phyloP scores from a whole-genome alignment of 768 basidiomycete genomes.

The Suillus tomentosus region DNA sequence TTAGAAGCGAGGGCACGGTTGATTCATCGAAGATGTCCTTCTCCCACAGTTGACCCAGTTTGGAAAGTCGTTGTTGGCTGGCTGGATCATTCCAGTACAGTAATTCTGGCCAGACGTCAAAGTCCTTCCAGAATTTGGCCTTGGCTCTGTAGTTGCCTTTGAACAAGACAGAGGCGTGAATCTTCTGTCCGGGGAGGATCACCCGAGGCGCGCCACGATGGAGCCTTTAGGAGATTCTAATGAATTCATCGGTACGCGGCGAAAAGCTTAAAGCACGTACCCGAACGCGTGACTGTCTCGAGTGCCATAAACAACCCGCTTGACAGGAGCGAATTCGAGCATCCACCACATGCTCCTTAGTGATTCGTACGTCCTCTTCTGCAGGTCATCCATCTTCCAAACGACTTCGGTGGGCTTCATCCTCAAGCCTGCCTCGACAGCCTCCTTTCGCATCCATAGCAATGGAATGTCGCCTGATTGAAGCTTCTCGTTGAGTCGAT shows the following conservation, averaged over 20 bases:
- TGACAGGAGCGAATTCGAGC: slow-evolving; percentile 8
- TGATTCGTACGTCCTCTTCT: slow-evolving; percentile 14
- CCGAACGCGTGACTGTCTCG: slow-evolving; percentile 4
- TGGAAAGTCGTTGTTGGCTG: slow-evolving; percentile 13
- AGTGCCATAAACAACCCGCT: slow-evolving; percentile 13
- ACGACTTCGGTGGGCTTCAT: slow-evolving; percentile 13
- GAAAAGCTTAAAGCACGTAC: slow-evolving; percentile 5
- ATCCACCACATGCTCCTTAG: slow-evolving; percentile 5
- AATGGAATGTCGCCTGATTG: slow-evolving; percentile 19
- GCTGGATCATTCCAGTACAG: slow-evolving; percentile 18
- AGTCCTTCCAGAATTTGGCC: slow-evolving; percentile 15
- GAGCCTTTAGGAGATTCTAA: not conserved
- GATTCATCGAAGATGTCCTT: slow-evolving; percentile 15
- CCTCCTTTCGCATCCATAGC: slow-evolving; percentile 32
- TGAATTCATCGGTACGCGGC: not conserved
- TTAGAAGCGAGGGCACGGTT: slow-evolving; percentile 7
- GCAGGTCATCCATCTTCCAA: slow-evolving; percentile 14
- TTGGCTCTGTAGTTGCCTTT: slow-evolving; percentile 12
- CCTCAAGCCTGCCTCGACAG: slow-evolving; percentile 21
- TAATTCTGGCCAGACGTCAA: slow-evolving; percentile 14
- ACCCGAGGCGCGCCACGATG: slow-evolving; percentile 7
- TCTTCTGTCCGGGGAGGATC: slow-evolving; percentile 16
- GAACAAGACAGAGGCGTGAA: slow-evolving; percentile 18
- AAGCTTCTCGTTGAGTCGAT: slow-evolving; percentile 12
- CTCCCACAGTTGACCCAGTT: slow-evolving; percentile 15